A percentile compares a stretch with the other conserved stretches of the same genome.
Evolutionary conservation across 140 eudicot genomes (phyloP).

Genomic region (Bidens hawaiensis): DNA sequence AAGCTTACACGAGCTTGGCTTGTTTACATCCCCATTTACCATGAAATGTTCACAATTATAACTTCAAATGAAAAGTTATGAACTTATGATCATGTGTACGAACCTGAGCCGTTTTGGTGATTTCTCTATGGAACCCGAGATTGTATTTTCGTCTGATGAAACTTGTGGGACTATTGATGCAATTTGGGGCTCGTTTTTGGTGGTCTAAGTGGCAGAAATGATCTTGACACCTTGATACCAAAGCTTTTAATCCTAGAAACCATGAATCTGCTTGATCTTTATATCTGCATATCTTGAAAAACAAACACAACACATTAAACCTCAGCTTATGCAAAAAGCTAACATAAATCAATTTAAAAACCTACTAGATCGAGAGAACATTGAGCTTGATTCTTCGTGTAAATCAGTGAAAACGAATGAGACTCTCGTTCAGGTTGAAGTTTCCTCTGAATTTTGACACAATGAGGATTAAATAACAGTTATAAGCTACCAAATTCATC

Average conservation of each 20-base stretch:
- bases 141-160: constrained; percentile 49
- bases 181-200: constrained; percentile 41
- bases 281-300: constrained; percentile 58
- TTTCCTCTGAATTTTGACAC: constrained; percentile 32
- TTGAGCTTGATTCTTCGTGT: constrained; percentile 37
- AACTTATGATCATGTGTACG: background rate
- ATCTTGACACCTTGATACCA: constrained; percentile 41
- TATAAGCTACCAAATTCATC: background rate
- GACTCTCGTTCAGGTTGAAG: constrained; percentile 46
- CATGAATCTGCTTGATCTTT: constrained; percentile 62
- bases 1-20: background rate
- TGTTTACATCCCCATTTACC: background rate
- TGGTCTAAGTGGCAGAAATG: constrained; percentile 16
- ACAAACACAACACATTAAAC: background rate
- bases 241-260: constrained; percentile 56
- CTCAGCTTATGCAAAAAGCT: background rate
- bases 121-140: constrained; percentile 39
- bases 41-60: background rate
- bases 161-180: constrained; percentile 52
- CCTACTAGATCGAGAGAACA: constrained; percentile 60
- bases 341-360: background rate
- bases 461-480: background rate
- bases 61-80: background rate
- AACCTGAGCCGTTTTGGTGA: constrained; percentile 42
- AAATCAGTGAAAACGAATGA: constrained; percentile 45